Conservation (phyloP, 2,329 filamentous ascomycete species). For the Botrytis medusae region DNA sequence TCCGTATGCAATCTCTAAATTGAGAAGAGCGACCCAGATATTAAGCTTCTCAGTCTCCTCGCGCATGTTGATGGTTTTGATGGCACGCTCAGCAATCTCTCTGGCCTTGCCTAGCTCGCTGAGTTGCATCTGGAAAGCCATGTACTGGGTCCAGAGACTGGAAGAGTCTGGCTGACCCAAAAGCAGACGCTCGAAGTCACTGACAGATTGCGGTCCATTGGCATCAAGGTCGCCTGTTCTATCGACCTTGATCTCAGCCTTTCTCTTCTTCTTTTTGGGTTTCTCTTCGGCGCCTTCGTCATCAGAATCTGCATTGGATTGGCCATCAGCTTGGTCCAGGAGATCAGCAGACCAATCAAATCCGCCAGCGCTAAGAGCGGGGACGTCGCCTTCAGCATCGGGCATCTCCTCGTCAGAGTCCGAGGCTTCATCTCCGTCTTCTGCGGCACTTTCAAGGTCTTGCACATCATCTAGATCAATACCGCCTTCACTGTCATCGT, state of each 20-base stretch:
- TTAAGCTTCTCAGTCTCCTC: slow-evolving; percentile 93
- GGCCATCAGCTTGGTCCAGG: slow-evolving; percentile 52
- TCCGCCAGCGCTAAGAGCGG: slow-evolving; percentile 68
- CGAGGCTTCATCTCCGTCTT: slow-evolving; percentile 30
- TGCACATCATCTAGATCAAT: slow-evolving; percentile 41
- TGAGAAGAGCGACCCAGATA: slow-evolving; percentile 91
- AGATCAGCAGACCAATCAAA: slow-evolving; percentile 85
- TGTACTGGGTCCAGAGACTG: slow-evolving; percentile 91
- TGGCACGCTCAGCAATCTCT: slow-evolving; percentile 84
- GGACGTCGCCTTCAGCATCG: slow-evolving; percentile 35
- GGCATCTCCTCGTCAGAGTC: slow-evolving; percentile 41
- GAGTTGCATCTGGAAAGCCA: slow-evolving; percentile 96
- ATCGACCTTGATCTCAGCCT: slow-evolving; percentile 78
- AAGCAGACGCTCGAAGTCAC: slow-evolving; percentile 91
- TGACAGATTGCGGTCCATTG: slow-evolving; percentile 82
- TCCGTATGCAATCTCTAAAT: slow-evolving; percentile 89
- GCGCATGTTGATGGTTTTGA: slow-evolving; percentile 86
- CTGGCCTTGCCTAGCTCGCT: slow-evolving; percentile 86
- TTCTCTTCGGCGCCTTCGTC: slow-evolving; percentile 42
- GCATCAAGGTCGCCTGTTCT: slow-evolving; percentile 88
- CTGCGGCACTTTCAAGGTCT: slow-evolving; percentile 44
- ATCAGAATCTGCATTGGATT: slow-evolving; percentile 48
- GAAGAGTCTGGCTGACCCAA: slow-evolving; percentile 93
- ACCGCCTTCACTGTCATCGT: slow-evolving; percentile 44
- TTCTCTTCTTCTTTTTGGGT: slow-evolving; percentile 68